Evolutionary conservation across 805 yeast genomes (phyloP), one percentile per base, ranked within the genome.

Genomic region (Candida insectorum): DNA sequence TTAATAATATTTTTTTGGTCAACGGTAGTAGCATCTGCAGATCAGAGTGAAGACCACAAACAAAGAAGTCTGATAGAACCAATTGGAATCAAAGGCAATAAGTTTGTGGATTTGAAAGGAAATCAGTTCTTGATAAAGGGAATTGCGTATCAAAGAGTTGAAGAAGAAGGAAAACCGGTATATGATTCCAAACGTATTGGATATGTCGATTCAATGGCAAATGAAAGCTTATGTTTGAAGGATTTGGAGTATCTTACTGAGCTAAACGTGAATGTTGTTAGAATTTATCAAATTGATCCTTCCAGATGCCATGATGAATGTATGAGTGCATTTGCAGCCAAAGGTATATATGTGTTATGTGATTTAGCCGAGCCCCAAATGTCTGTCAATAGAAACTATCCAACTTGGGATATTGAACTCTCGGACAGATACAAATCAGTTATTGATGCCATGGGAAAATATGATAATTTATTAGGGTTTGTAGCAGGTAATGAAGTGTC

Each of bases 61-160:
- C 23, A 20, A 8, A 20, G 23, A 8, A 8, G 23, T 11, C 23
- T 11, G 23, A 11, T 20, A 8, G 23, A 20, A 20, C 8, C 11
- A 20, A 20, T 11, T 11, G 11, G 10, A 8, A 11, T 20, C 10
- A 20, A 20, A 20, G 11, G 11, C n/a, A 81, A 75, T 67, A 81
- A 84, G 59, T 87, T 91, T 60, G 87, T 82, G 60, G 75, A 77
- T 60, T 62, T 80, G 13, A 69, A 67, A 44, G 91, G 88, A 8
- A 73, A 83, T 26, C 95, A 86, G 62, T 89, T 89, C 62, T 89
- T 79, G 60, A 74, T 89, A 51, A 81, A 78, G 51, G 97, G 97
- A 45, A 74, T 87, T 32, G 95, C 95, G 0, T 87, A 88, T 61
- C 96, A 88, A 62, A 79, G 81, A 27, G 74, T 79, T 45, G 69